Base-by-base conservation (phyloP, 169 alveolate genomes). In the Eimeria tenella region DNA sequence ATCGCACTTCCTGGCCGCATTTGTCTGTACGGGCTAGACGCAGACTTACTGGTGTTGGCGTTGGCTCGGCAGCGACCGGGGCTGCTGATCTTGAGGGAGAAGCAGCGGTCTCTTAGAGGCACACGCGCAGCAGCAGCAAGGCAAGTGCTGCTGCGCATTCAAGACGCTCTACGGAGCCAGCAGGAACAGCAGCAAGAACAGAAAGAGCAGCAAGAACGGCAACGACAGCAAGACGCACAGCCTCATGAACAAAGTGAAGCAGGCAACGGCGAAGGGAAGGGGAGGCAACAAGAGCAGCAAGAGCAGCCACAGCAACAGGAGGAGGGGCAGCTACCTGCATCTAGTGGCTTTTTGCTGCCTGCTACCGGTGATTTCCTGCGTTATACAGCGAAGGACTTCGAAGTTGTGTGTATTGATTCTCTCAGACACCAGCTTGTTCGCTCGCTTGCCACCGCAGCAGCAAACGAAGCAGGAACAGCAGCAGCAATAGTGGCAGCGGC, bases 1-100 rank as follows among this genome's bases (percentile, higher is more conserved):
- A 65, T 90, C 19, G 68, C 94, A 5, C 71, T 90, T 4, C 94
- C 94, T 23, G 94, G 94, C 2, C 79, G 82, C 25, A 52, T 90
- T 95, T 99, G 99, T 92, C 96, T 99, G 71, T 99, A 99, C 96
- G 99, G 99, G 5, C 97, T 99, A 96, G 99, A 99, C 94, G 99
- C 99, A 4, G 99, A 99, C 95, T 97, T 99, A 82, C 98, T 99
- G 79, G 98, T 99, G 99, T 98, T 99, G 58, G 98, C 99, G 19
- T 97, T 99, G 81, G 98, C 99, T 23, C 97, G 99, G 11, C 99
- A 99, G 95, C 99, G 98, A 94, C 99, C 99, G 5, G 96, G 98
- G 93, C 98, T 98, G 93, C 97, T 97, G 90, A 97, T 99, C 15
- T 92, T 99, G 63, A 97, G 99, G 89, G 99, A 99, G 95, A 97